A percentile compares a stretch with the other conserved stretches of the same genome.
Conservation (phyloP, 2,329 filamentous ascomycete species). For the Fusarium aywerte region DNA sequence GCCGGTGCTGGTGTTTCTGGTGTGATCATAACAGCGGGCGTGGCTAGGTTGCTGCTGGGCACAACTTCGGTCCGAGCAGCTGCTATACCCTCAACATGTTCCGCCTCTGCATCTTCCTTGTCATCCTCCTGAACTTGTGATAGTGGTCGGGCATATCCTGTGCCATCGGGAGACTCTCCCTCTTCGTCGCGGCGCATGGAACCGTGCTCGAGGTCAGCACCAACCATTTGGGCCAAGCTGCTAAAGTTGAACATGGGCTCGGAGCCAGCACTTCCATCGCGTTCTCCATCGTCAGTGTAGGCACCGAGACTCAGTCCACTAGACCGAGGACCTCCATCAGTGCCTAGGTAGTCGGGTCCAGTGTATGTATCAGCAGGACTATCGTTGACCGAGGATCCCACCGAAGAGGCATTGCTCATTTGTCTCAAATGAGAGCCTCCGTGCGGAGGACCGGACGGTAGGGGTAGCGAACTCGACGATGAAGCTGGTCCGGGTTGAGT, state of each 20-base stretch:
- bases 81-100: constrained; percentile 46
- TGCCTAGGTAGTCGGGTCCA: constrained; percentile 47
- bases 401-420: constrained; percentile 87
- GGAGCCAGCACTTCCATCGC: constrained; percentile 60
- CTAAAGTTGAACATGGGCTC: constrained; percentile 94
- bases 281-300: constrained; percentile 61
- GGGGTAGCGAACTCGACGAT: constrained; percentile 55
- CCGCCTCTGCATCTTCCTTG: constrained; percentile 49
- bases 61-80: constrained; percentile 8
- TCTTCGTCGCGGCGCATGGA: constrained; percentile 49
- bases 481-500: constrained; percentile 45
- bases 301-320: constrained; percentile 65
- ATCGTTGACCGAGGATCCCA: constrained; percentile 79
- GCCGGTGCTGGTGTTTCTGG: constrained; percentile 59
- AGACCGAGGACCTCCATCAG: constrained; percentile 60
- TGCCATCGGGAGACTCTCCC: constrained; percentile 39
- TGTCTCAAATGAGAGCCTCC: constrained; percentile 80
- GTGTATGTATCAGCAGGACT: constrained; percentile 67
- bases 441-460: constrained; percentile 63
- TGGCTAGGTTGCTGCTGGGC: constrained; percentile 17
- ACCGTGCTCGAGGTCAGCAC: constrained; percentile 66
- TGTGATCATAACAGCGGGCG: constrained; percentile 61
- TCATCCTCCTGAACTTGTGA: constrained; percentile 55
- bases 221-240: constrained; percentile 86
- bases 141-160: constrained; percentile 44